A percentile compares a stretch with the other conserved stretches of the same genome.
phyloP scores from a whole-genome alignment of 305 asterid species.

The Fraxinus baroniana region DNA sequence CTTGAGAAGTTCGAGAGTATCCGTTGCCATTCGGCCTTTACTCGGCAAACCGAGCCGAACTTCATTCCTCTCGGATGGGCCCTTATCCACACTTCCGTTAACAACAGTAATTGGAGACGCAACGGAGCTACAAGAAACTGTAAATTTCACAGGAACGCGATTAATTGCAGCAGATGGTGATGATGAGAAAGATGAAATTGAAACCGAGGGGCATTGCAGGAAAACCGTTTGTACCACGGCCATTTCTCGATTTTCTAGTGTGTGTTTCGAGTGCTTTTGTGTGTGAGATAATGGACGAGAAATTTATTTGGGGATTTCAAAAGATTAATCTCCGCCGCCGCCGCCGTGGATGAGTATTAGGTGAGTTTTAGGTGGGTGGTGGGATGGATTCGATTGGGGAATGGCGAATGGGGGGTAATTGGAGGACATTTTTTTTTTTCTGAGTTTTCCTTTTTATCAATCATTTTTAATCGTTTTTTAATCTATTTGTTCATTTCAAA shows the following conservation, averaged over 20 bases:
- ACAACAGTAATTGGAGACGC: slow-evolving; percentile 47
- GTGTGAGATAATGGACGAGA: background rate
- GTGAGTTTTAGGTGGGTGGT: background rate
- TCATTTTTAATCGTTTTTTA: no score
- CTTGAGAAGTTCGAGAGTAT: slow-evolving; percentile 78
- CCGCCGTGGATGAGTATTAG: background rate
- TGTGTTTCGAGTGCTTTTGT: background rate
- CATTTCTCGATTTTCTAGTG: slow-evolving; percentile 17
- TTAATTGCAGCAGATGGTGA: slow-evolving; percentile 18
- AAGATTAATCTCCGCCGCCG: background rate
- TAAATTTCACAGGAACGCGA: slow-evolving; percentile 46
- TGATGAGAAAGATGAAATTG: slow-evolving; percentile 29
- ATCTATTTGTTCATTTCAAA: no score
- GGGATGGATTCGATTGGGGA: no score
- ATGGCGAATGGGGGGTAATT: no score
- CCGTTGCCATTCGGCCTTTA: slow-evolving; percentile 86
- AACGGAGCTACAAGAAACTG: slow-evolving; percentile 53
- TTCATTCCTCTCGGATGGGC: slow-evolving; percentile 42
- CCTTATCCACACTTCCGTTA: slow-evolving; percentile 50
- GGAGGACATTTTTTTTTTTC: no score
- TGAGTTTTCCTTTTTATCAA: no score
- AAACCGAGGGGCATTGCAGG: slow-evolving; percentile 38
- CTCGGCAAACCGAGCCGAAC: slow-evolving; percentile 85
- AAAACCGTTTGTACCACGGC: slow-evolving; percentile 33
- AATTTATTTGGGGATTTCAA: background rate